These are phyloP conservation scores for Hymenoscyphus albidus DNA, from an alignment of 2,329 filamentous ascomycete genomes.

Conservation along the genomic window DNA sequence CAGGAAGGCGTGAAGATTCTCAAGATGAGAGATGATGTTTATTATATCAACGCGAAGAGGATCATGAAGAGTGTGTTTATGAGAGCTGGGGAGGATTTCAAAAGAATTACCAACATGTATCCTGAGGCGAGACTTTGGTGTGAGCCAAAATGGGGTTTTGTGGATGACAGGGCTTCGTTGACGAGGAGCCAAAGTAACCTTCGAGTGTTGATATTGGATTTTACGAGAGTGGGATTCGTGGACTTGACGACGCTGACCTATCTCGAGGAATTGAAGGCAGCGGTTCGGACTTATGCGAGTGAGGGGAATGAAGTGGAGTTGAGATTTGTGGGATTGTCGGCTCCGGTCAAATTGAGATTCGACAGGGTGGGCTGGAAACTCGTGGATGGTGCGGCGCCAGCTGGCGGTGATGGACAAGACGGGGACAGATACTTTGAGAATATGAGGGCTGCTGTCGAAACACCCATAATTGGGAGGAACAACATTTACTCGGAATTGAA, in stretches of 20 bases:
- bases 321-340: slow-evolving; percentile 23
- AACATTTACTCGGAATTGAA: not conserved
- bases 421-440: slow-evolving; percentile 5
- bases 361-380: slow-evolving; percentile 8
- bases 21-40: slow-evolving; percentile 14
- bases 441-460: slow-evolving; percentile 8
- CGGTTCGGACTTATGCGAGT: slow-evolving; percentile 17
- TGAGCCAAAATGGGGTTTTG: not conserved
- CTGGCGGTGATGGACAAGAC: slow-evolving; percentile 5
- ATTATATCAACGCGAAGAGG: slow-evolving; percentile 18
- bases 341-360: slow-evolving; percentile 18
- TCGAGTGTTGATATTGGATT: slow-evolving; percentile 21
- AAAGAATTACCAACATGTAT: not conserved
- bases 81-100: slow-evolving; percentile 6
- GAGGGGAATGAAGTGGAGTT: slow-evolving; percentile 18
- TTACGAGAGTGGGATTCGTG: slow-evolving; percentile 20
- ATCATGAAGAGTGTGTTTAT: slow-evolving; percentile 8
- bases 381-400: slow-evolving; percentile 3
- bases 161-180: not conserved
- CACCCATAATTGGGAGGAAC: slow-evolving; percentile 4
- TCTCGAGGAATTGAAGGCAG: slow-evolving; percentile 18
- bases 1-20: slow-evolving; percentile 13
- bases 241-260: slow-evolving; percentile 19
- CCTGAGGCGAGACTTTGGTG: not conserved
- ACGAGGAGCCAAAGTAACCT: slow-evolving; percentile 14